These are phyloP conservation scores for Earliella scabrosa DNA, from an alignment of 1,284 basidiomycete genomes.

Conservation along the genomic window DNA sequence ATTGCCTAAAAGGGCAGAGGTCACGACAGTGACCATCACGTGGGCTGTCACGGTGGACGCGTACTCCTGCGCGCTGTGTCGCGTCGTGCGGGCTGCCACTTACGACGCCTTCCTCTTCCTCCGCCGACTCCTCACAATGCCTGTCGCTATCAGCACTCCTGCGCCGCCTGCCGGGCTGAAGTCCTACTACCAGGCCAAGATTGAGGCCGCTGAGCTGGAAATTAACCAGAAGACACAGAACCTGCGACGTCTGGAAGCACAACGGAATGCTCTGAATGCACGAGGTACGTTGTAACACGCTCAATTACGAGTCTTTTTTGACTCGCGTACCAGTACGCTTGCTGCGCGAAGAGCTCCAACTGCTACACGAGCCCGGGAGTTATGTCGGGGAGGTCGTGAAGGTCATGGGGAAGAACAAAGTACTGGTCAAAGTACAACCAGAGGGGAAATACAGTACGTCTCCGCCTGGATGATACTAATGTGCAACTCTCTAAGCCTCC, in stretches of 20 bases:
- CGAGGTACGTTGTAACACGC: conserved; percentile 57
- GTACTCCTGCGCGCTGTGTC: conserved; percentile 18
- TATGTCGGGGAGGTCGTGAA: conserved; percentile 99
- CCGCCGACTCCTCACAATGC: conserved; percentile 43
- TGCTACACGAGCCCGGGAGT: conserved; percentile 95
- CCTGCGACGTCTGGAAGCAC: conserved; percentile 92
- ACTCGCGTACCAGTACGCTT: conserved; percentile 64
- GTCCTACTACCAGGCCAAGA: conserved; percentile 96
- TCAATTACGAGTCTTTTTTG: neutral
- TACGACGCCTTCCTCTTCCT: conserved; percentile 8
- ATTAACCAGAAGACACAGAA: conserved; percentile 99
- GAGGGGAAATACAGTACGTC: conserved; percentile 95
- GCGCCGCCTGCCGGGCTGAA: conserved; percentile 69
- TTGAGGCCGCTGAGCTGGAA: conserved; percentile 88
- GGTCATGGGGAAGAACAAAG: conserved; percentile 99
- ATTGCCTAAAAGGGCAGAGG: too few relatives aligned
- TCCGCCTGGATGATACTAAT: neutral
- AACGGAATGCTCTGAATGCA: conserved; percentile 95
- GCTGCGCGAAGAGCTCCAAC: conserved; percentile 91
- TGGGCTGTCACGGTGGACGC: conserved; percentile 24
- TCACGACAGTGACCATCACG: conserved; percentile 3
- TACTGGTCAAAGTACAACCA: conserved; percentile 97
- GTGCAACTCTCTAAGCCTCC: neutral
- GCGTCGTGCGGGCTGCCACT: conserved; percentile 4
- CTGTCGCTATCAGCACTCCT: conserved; percentile 50